phyloP scores from a whole-genome alignment of 768 basidiomycete genomes.

The Polyporus arcularius region DNA sequence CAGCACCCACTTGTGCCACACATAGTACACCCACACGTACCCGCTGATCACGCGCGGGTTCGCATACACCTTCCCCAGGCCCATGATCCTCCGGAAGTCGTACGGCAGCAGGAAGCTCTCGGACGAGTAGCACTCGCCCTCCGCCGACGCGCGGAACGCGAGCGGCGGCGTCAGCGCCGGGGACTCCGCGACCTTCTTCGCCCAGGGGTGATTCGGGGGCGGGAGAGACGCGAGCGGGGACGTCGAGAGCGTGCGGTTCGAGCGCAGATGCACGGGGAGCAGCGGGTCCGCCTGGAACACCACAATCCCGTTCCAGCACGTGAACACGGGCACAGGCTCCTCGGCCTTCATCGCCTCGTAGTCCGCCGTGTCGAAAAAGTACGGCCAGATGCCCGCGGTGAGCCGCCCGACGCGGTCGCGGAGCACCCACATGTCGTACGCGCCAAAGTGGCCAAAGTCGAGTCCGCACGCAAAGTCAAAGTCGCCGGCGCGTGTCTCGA shows the following conservation, averaged over 20 bases:
- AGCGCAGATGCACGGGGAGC: conserved; percentile 40
- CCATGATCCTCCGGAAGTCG: conserved; percentile 42
- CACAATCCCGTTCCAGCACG: conserved; percentile 50
- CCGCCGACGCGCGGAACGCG: conserved; percentile 32
- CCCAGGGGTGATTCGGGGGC: conserved; percentile 32
- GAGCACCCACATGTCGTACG: conserved; percentile 42
- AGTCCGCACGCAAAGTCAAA: conserved; percentile 47
- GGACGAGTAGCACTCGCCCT: conserved; percentile 37
- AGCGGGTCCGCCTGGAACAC: conserved; percentile 43
- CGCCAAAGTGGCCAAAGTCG: conserved; percentile 37
- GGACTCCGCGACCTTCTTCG: conserved; percentile 15
- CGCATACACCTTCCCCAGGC: conserved; percentile 36
- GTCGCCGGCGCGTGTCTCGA: conserved; percentile 38
- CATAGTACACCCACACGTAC: conserved; percentile 36
- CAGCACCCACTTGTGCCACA: conserved; percentile 32
- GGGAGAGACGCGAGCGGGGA: conserved; percentile 31
- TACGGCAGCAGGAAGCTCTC: conserved; percentile 46
- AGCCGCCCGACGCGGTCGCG: conserved; percentile 37
- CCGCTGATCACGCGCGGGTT: conserved; percentile 42
- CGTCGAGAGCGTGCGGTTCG: conserved; percentile 38
- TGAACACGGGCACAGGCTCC: conserved; percentile 44
- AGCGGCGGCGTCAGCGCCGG: conserved; percentile 36
- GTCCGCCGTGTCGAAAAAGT: conserved; percentile 41
- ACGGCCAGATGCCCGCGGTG: conserved; percentile 39
- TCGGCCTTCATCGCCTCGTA: conserved; percentile 38